These are phyloP conservation scores for Avena sativa DNA, from an alignment of 176 grass and related monocot species.

Conservation along the genomic window DNA sequence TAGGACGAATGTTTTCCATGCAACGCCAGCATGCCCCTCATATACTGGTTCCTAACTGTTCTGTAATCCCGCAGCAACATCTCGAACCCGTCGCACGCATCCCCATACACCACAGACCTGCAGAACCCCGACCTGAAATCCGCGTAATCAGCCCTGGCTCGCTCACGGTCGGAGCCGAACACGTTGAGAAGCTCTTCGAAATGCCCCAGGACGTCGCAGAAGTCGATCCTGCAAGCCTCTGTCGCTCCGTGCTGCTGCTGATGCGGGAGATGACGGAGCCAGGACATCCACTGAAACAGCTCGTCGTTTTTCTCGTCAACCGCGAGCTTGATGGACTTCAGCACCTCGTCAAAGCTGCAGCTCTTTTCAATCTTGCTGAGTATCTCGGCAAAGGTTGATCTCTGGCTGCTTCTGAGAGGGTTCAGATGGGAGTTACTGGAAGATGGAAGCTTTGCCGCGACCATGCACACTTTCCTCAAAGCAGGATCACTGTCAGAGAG, in stretches of 20 bases:
- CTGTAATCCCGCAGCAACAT: conserved; percentile 62
- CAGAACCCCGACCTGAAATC: conserved; percentile 63
- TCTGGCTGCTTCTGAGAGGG: conserved; percentile 41
- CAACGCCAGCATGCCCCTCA: conserved; percentile 71
- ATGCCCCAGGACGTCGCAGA: conserved; percentile 42
- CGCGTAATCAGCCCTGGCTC: conserved; percentile 32
- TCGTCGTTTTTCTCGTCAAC: conserved; percentile 49
- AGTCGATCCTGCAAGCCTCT: conserved; percentile 39
- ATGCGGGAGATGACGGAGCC: conserved; percentile 66
- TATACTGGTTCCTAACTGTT: conserved; percentile 63
- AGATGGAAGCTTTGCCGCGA: conserved; percentile 51
- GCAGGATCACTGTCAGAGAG: conserved; percentile 44
- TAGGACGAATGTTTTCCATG: conserved; percentile 43
- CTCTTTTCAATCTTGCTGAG: conserved; percentile 43
- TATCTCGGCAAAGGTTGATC: conserved; percentile 58
- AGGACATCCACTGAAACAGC: conserved; percentile 76
- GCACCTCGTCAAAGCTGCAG: conserved; percentile 46
- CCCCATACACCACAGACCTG: conserved; percentile 47
- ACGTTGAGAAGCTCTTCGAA: conserved; percentile 48
- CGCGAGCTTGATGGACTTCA: conserved; percentile 38
- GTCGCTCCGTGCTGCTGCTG: conserved; percentile 17
- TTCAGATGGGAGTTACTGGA: not conserved
- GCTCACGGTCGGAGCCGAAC: conserved; percentile 18
- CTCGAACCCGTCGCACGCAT: conserved; percentile 49
- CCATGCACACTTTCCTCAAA: conserved; percentile 77